These are phyloP conservation scores for Parietichytrium sp. DNA, from an alignment of 108 stramenopile species.

Conservation along the genomic window DNA sequence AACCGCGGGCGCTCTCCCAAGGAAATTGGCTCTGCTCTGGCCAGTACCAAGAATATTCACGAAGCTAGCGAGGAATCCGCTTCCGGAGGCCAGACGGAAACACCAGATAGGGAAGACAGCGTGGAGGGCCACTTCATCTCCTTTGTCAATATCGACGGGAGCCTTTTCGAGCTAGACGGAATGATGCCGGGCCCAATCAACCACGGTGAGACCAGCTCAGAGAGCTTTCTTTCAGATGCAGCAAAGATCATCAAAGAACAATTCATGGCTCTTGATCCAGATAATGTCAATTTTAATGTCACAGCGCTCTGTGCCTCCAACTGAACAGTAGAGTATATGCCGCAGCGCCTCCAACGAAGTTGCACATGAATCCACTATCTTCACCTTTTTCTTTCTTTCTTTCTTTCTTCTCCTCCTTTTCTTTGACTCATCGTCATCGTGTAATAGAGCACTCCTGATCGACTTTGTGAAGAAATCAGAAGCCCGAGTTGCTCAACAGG, in stretches of 20 bases:
- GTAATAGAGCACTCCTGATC: no score
- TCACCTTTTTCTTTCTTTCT: no score
- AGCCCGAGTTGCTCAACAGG: no score
- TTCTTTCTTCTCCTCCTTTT: no score
- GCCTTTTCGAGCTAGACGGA: slow-evolving; percentile 37
- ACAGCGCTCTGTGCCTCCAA: slow-evolving; percentile 27
- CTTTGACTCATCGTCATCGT: no score
- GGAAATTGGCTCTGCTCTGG: not conserved
- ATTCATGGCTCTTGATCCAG: slow-evolving; percentile 31
- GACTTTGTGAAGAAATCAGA: no score
- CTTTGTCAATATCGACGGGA: not conserved
- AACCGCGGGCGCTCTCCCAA: not conserved
- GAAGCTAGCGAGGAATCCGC: not conserved
- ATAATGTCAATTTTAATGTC: slow-evolving; percentile 37
- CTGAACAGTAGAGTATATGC: no score
- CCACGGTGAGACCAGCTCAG: slow-evolving; percentile 21
- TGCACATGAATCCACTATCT: no score
- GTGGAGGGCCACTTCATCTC: slow-evolving; percentile 32
- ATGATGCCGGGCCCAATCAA: not conserved
- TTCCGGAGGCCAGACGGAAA: slow-evolving; percentile 26
- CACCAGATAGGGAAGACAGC: slow-evolving; percentile 14
- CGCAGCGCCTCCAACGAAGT: no score
- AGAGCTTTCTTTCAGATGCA: not conserved
- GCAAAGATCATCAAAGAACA: slow-evolving; percentile 37
- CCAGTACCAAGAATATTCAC: not conserved